Evolutionary conservation across 176 grass and related monocot species (phyloP).

Genomic region (Hordeum vulgare): DNA sequence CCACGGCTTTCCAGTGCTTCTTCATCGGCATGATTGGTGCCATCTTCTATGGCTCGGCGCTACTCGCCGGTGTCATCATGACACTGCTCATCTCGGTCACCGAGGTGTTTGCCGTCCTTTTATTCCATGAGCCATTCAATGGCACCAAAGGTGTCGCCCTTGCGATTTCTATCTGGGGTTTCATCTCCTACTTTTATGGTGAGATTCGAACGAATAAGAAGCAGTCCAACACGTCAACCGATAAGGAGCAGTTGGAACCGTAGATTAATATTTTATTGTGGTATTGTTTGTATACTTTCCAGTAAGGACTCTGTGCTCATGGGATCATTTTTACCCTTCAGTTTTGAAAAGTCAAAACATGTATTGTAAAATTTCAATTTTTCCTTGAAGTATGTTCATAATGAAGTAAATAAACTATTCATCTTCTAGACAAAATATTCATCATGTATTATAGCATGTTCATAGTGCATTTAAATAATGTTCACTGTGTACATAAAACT

Average conservation of each 20-base stretch:
- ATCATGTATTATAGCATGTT: no score
- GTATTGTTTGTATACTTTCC: background rate
- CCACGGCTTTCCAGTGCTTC: constrained; percentile 53
- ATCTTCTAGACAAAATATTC: background rate
- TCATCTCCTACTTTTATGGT: constrained; percentile 78
- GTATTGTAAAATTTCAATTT: background rate
- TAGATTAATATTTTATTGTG: background rate
- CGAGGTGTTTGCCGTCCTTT: constrained; percentile 54
- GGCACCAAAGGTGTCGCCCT: constrained; percentile 67
- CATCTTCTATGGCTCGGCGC: constrained; percentile 64
- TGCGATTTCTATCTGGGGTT: constrained; percentile 64
- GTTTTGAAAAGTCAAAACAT: background rate
- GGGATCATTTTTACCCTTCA: background rate
- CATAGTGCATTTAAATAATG: no score
- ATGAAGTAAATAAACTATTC: no score
- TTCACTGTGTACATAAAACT: no score
- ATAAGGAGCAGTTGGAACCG: constrained; percentile 7
- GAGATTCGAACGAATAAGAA: constrained; percentile 35
- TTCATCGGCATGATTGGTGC: constrained; percentile 62
- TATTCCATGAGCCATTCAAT: constrained; percentile 64
- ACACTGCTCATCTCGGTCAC: constrained; percentile 59
- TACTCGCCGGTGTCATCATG: constrained; percentile 65
- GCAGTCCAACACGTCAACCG: background rate
- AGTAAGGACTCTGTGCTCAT: background rate
- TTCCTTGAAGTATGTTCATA: background rate